Percentiles rank a stretch among this genome's conserved stretches.
Evolutionary conservation across 1,139 yeast genomes (phyloP).

Genomic region (Suhomyces anneliseae): DNA sequence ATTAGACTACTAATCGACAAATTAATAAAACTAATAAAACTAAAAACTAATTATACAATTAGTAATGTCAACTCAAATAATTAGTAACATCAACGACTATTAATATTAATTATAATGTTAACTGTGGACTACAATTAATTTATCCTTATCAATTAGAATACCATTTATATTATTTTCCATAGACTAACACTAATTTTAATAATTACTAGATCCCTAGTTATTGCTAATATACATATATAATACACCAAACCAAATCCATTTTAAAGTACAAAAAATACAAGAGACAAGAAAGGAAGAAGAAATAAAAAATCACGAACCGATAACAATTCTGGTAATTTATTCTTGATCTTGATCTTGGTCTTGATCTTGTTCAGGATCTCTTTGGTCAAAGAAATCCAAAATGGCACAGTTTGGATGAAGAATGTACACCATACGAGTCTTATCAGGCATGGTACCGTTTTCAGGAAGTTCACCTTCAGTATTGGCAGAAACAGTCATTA

Average conservation of each 20-base stretch:
- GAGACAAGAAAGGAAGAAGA: no score
- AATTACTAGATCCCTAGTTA: not conserved
- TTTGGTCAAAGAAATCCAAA: slow-evolving; percentile 53
- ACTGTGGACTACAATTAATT: no score
- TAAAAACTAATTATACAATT: no score
- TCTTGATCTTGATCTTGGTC: slow-evolving; percentile 6
- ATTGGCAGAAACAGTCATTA: slow-evolving; percentile 62
- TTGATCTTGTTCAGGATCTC: slow-evolving; percentile 6
- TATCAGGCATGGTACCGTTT: slow-evolving; percentile 6
- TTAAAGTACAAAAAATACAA: no score
- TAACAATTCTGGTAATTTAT: not conserved
- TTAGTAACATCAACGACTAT: no score
- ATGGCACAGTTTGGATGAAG: slow-evolving; percentile 90
- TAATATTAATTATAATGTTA: no score
- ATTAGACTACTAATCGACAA: no score
- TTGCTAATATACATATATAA: not conserved
- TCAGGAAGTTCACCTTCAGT: slow-evolving; percentile 9
- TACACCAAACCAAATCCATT: not conserved
- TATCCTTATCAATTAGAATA: no score
- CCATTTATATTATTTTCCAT: no score
- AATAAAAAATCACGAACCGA: not conserved
- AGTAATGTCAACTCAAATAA: no score
- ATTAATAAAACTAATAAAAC: no score
- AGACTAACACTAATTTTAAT: no score
- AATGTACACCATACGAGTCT: slow-evolving; percentile 52